Percentiles rank a stretch among this genome's conserved stretches.
Conservation (phyloP, 768 basidiomycete genomes). For the Neoboletus brunneissimus region DNA sequence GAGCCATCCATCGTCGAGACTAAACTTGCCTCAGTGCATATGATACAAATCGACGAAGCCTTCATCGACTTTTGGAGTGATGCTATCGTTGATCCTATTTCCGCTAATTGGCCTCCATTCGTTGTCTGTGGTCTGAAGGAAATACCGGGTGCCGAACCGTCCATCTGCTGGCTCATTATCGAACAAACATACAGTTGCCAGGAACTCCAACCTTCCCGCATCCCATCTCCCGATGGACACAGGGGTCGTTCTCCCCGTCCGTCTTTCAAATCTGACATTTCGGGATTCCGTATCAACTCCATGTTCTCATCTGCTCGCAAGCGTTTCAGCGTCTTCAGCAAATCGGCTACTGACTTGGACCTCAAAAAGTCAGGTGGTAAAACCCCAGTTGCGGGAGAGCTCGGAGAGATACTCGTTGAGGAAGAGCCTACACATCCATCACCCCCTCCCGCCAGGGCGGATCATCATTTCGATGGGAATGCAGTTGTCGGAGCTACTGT, state of each 20-base stretch:
- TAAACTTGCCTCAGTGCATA: slow-evolving; percentile 35
- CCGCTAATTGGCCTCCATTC: slow-evolving; percentile 64
- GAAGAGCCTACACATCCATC: slow-evolving; percentile 34
- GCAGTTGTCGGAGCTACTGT: slow-evolving; percentile 18
- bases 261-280: slow-evolving; percentile 44
- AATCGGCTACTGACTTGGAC: slow-evolving; percentile 19
- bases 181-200: slow-evolving; percentile 56
- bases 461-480: slow-evolving; percentile 29
- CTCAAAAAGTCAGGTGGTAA: slow-evolving; percentile 34
- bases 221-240: slow-evolving; percentile 25
- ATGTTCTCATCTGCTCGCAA: slow-evolving; percentile 53
- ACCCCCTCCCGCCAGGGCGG: slow-evolving; percentile 27
- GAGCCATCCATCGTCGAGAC: slow-evolving; percentile 32
- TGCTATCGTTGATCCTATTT: slow-evolving; percentile 65
- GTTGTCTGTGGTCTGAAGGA: slow-evolving; percentile 67
- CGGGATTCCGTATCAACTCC: slow-evolving; percentile 35
- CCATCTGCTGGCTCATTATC: slow-evolving; percentile 62
- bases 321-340: slow-evolving; percentile 61
- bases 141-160: slow-evolving; percentile 16
- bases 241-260: slow-evolving; percentile 41
- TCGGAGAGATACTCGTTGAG: slow-evolving; percentile 67
- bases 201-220: slow-evolving; percentile 31
- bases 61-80: slow-evolving; percentile 85
- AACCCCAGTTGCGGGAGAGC: slow-evolving; percentile 53
- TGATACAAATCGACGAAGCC: slow-evolving; percentile 71